Evolutionary conservation across 192 early-diverging fungal genomes (phyloP).

Genomic region (Physocladia obscura): DNA sequence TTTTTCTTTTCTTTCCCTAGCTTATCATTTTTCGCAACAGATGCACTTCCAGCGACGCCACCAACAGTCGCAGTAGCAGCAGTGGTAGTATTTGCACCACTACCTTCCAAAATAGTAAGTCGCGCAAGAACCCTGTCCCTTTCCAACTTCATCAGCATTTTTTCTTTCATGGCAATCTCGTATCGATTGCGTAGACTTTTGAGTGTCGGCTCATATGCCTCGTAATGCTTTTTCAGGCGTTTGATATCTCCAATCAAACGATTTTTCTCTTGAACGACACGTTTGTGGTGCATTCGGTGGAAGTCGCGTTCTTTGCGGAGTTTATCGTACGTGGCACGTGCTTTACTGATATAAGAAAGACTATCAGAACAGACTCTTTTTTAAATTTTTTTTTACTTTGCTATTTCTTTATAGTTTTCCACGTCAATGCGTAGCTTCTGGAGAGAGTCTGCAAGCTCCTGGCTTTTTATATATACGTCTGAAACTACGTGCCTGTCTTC

Average conservation of each 20-base stretch:
- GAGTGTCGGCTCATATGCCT: conserved; percentile 47
- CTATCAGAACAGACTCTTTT: not conserved
- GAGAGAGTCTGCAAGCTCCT: conserved; percentile 51
- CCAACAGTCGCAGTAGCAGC: not conserved
- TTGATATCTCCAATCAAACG: conserved; percentile 53
- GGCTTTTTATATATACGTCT: conserved; percentile 57
- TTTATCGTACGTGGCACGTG: conserved; percentile 57
- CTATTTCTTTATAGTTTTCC: conserved; percentile 58
- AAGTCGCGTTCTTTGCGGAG: conserved; percentile 59
- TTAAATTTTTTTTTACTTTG: conserved; percentile 37
- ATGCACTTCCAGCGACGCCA: not conserved
- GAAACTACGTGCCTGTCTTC: conserved; percentile 53
- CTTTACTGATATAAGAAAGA: conserved; percentile 40
- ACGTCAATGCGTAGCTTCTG: conserved; percentile 51
- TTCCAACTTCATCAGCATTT: conserved; percentile 57
- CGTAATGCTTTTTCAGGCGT: conserved; percentile 55
- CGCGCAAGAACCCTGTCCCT: conserved; percentile 48
- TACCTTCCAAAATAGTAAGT: conserved; percentile 28
- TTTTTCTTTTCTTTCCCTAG: not conserved
- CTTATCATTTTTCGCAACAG: conserved; percentile 15
- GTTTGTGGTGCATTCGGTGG: conserved; percentile 63
- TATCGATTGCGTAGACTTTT: conserved; percentile 47
- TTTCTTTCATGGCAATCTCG: conserved; percentile 60
- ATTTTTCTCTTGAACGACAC: conserved; percentile 60
- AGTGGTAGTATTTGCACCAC: not conserved